A percentile compares a stretch with the other conserved stretches of the same genome.
phyloP scores from a whole-genome alignment of 352 stramenopile genomes.

The Pythium aristosporum region DNA sequence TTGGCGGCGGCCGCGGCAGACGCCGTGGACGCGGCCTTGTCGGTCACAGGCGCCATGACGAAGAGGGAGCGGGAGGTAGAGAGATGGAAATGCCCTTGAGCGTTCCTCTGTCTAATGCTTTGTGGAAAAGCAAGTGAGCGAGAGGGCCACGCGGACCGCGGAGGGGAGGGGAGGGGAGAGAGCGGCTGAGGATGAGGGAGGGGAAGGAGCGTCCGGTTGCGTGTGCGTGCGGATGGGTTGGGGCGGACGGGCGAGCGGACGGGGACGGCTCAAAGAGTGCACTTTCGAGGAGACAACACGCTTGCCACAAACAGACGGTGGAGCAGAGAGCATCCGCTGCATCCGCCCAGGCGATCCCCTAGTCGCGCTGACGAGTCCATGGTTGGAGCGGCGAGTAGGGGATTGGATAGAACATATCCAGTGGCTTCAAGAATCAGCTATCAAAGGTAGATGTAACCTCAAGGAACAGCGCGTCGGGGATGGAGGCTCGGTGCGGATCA shows the following conservation, averaged over 20 bases:
- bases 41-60: constrained; percentile 66
- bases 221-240: neutral
- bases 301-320: constrained; percentile 20
- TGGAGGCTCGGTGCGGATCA: neutral
- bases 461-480: neutral
- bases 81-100: constrained; percentile 4
- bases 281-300: constrained; percentile 22
- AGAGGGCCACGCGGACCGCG: constrained; percentile 5
- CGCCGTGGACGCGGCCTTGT: constrained; percentile 43
- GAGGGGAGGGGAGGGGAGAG: constrained; percentile 3
- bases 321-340: constrained; percentile 2
- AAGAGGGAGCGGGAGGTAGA: constrained; percentile 2
- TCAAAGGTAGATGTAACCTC: neutral
- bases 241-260: constrained; percentile 14
- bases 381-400: constrained; percentile 10
- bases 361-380: constrained; percentile 16
- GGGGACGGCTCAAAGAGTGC: constrained; percentile 9
- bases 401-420: neutral
- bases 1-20: constrained; percentile 31
- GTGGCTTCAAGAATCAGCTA: constrained; percentile 6
- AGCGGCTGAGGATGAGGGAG: neutral
- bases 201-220: constrained; percentile 14
- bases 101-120: constrained; percentile 15
- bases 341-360: constrained; percentile 9
- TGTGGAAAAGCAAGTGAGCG: constrained; percentile 20